These are phyloP conservation scores for Penicillium crystallinum DNA, from an alignment of 495 filamentous ascomycete genomes.

Conservation along the genomic window DNA sequence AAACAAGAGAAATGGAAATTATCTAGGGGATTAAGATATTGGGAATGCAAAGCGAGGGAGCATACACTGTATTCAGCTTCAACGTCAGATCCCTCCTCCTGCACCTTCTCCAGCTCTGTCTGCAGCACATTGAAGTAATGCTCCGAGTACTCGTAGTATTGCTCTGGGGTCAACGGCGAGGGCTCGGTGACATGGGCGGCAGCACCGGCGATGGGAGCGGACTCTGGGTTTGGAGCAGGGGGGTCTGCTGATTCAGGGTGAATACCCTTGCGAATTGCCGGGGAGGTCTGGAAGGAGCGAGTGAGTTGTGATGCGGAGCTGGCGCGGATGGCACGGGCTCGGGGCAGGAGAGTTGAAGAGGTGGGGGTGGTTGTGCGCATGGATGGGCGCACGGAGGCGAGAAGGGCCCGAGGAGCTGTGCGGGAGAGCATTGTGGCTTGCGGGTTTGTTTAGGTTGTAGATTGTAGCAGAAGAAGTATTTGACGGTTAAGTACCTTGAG, in stretches of 20 bases:
- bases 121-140: slow-evolving; percentile 46
- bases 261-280: slow-evolving; percentile 34
- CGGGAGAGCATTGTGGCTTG: slow-evolving; percentile 32
- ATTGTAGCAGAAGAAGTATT: background rate
- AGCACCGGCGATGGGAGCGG: slow-evolving; percentile 28
- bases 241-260: slow-evolving; percentile 40
- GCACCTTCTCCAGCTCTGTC: slow-evolving; percentile 38
- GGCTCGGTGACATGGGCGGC: slow-evolving; percentile 37
- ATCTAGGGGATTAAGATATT: background rate
- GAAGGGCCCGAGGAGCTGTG: slow-evolving; percentile 22
- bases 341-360: background rate
- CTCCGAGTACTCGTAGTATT: slow-evolving; percentile 49
- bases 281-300: slow-evolving; percentile 29
- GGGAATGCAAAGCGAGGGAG: slow-evolving; percentile 2
- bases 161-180: slow-evolving; percentile 31
- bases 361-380: slow-evolving; percentile 14
- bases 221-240: slow-evolving; percentile 33
- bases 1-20: background rate
- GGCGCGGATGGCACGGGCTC: slow-evolving; percentile 9
- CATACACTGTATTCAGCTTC: slow-evolving; percentile 55
- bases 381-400: slow-evolving; percentile 20
- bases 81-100: slow-evolving; percentile 45
- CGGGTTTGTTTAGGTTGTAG: background rate
- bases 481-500: background rate
- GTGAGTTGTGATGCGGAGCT: slow-evolving; percentile 11